These are phyloP conservation scores for Wallacemonas rigidus DNA, from an alignment of 208 protist genomes.

Conservation along the genomic window DNA sequence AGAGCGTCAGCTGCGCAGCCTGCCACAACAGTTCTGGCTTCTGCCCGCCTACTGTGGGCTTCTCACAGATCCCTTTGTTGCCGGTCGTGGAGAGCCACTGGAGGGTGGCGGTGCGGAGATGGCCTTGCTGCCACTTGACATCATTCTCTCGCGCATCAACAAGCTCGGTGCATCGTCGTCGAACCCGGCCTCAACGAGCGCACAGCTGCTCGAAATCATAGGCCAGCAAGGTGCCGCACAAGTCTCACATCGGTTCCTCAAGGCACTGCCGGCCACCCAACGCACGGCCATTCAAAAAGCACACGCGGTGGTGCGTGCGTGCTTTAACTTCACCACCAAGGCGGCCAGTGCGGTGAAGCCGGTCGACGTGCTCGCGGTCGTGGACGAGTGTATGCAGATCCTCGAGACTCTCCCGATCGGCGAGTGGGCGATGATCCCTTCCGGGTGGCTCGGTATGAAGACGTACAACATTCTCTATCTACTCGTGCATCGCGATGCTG, in stretches of 20 bases:
- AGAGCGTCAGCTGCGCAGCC: constrained; percentile 34
- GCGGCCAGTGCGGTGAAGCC: constrained; percentile 33
- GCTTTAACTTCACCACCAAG: constrained; percentile 39
- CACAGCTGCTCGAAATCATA: constrained; percentile 31
- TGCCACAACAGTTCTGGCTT: constrained; percentile 55
- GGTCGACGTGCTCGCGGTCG: constrained; percentile 30
- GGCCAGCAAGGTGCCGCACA: constrained; percentile 21
- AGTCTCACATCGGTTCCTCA: constrained; percentile 43
- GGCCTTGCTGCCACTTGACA: constrained; percentile 45
- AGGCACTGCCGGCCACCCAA: constrained; percentile 27
- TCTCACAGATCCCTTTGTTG: constrained; percentile 70
- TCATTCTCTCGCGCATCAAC: constrained; percentile 57
- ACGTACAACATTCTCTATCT: constrained; percentile 49
- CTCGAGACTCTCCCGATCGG: constrained; percentile 39
- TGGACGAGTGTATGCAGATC: constrained; percentile 26
- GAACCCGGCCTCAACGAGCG: constrained; percentile 10
- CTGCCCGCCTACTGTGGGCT: constrained; percentile 52
- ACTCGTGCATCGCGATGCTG: constrained; percentile 35
- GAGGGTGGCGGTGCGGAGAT: constrained; percentile 39
- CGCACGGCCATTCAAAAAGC: constrained; percentile 45
- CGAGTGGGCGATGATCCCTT: constrained; percentile 57
- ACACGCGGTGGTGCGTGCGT: constrained; percentile 37
- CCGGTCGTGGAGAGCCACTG: constrained; percentile 40
- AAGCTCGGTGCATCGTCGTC: constrained; percentile 24
- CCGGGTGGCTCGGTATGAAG: constrained; percentile 49